Percentiles rank a stretch among this genome's conserved stretches.
phyloP scores from a whole-genome alignment of 257 asterid genomes.

The Cinchona pubescens region DNA sequence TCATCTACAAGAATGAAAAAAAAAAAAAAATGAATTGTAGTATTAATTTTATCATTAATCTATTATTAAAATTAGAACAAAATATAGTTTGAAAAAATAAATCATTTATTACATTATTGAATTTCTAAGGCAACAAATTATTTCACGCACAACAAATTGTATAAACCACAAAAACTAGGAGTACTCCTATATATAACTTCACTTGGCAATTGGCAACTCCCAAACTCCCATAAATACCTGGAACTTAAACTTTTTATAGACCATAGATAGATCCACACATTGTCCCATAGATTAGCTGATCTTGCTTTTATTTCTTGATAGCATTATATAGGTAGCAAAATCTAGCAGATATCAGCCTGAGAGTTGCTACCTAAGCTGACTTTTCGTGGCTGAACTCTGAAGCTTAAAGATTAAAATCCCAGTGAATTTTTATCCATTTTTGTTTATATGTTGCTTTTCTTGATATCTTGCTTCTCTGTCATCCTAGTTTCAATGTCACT shows the following conservation, averaged over 20 bases:
- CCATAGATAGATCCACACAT: not conserved
- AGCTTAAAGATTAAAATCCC: not conserved
- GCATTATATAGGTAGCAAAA: not conserved
- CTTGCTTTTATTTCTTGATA: not conserved
- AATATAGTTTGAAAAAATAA: too few relatives aligned
- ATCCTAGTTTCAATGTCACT: conserved; percentile 48
- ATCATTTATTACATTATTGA: too few relatives aligned
- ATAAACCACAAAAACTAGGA: too few relatives aligned
- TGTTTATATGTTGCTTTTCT: conserved; percentile 52
- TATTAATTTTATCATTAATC: too few relatives aligned
- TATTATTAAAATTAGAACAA: too few relatives aligned
- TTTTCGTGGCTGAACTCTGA: not conserved
- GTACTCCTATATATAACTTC: not conserved
- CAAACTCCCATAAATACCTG: not conserved
- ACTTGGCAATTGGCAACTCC: conserved; percentile 3
- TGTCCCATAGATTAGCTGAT: not conserved
- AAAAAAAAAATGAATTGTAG: too few relatives aligned
- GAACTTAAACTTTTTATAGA: not conserved
- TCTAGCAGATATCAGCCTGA: conserved; percentile 2
- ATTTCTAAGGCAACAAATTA: too few relatives aligned
- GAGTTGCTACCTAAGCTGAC: not conserved
- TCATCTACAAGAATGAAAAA: too few relatives aligned
- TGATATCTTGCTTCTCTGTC: conserved; percentile 59
- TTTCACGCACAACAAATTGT: too few relatives aligned
- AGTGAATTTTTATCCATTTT: not conserved